phyloP scores from a whole-genome alignment of 2,329 filamentous ascomycete species.

The Diaporthe aspalathi region DNA sequence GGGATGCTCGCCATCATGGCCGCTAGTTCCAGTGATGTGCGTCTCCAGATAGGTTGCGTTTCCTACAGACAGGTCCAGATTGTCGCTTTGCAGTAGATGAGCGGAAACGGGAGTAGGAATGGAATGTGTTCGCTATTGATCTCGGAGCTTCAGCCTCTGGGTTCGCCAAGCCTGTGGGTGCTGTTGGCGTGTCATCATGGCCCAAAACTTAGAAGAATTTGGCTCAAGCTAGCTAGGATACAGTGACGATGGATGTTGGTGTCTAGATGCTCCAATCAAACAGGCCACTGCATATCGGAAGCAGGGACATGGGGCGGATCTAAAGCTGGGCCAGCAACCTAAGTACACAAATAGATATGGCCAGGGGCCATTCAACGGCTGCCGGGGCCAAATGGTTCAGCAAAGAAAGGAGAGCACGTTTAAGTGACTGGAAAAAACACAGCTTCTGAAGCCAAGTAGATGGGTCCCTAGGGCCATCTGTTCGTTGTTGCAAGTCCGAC shows the following conservation, averaged over 20 bases:
- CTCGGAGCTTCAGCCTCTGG: not conserved
- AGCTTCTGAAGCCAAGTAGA: no score
- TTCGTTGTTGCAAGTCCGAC: no score
- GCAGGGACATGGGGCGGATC: not conserved
- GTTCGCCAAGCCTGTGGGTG: not conserved
- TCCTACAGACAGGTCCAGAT: not conserved
- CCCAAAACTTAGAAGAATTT: not conserved
- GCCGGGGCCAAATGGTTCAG: not conserved
- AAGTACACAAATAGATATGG: no score
- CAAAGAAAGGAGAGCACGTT: not conserved
- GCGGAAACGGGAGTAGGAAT: not conserved
- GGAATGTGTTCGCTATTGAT: not conserved
- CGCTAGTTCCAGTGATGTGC: not conserved
- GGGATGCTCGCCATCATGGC: not conserved
- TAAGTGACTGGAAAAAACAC: no score
- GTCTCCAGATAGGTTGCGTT: not conserved
- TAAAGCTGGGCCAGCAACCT: not conserved
- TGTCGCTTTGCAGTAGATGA: not conserved
- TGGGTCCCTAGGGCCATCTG: no score
- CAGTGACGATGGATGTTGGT: not conserved
- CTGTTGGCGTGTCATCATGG: no score
- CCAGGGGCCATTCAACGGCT: not conserved
- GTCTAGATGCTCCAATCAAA: not conserved
- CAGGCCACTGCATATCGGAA: no score
- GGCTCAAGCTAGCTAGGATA: not conserved